Evolutionary conservation across 495 filamentous ascomycete species (phyloP), one percentile per base, ranked within the genome.

Genomic region (Talaromyces proteolyticus): DNA sequence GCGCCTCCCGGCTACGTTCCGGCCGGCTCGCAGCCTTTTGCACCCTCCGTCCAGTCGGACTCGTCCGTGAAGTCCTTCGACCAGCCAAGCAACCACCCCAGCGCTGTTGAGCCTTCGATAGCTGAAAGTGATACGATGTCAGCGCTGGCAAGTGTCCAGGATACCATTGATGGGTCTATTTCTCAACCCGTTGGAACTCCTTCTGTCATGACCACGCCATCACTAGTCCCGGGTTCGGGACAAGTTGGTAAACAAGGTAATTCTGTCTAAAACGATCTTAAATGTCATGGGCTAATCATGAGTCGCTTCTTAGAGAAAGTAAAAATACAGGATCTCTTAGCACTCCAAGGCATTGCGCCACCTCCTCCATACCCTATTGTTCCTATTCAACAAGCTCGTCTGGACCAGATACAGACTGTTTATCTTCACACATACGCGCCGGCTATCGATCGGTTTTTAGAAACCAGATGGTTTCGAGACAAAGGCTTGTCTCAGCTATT

Each of bases 391-490:
- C 71, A 74, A 1, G 68, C 70, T 21, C 66, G 70, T 12, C 60
- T 85, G 25, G 80, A 86, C 52, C 85, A 95, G 63, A 82, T 91
- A 48, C 79, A 80, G 50, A 79, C 80, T 50, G 73, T 93, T 10
- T 95, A 88, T 66, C 71, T 79, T 50, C 82, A 84, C 41, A 81
- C 88, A 44, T 96, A 93, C 61, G 81, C 81, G 16, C 78, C 80
- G 1, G 89, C 86, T 20, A 81, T 96, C 29, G 81, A 88, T 57
- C 80, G 79, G 48, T 84, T 95, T 52, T 78, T 96, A 48, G 91
- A 96, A 56, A 86, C 89, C n/a, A 75, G 74, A 24, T 96, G 89
- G 89, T 95, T 86, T 62, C 67, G 75, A 46, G 75, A 67, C 59
- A 77, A 66, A 59, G 80, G 67, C 29, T 54, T 76, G 4, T 57